Evolutionary conservation across 805 yeast species (phyloP), one percentile per base, ranked within the genome.

Genomic region (Kodamaea nitidulidarum): DNA sequence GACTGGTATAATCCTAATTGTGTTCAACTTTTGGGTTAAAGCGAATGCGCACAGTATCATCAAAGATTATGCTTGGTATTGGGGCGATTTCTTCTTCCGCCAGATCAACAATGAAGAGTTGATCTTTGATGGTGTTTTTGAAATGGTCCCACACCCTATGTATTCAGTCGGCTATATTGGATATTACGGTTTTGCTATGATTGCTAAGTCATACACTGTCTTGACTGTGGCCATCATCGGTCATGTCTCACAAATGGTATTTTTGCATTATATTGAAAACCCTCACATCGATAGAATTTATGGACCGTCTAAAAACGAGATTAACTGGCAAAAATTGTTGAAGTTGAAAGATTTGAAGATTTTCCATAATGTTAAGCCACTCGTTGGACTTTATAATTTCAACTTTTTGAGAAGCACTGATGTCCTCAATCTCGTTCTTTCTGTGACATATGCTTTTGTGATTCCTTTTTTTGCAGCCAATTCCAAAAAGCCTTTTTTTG

Each of bases 91-190:
- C 63, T 86, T 86, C 72, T 86, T 86, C 63, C 67, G 88, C 39
- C 84, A 84, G 55, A 63, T 67, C 47, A 68, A 67, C 48, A 77
- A 76, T 46, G 76, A 71, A 55, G 81, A 82, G 42, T 71, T 86
- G 51, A 81, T 85, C 21, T 86, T 86, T 61, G 95, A 87, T 57
- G 95, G 95, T 30, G 93, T 86, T 7, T 86, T 85, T 58, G 91
- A 86, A 59, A 74, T 86, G 72, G 86, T 88, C 11, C 95, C 95
- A 14, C 95, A 86, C 55, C 95, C 95, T 38, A 86, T 86, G 95
- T 86, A 86, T 58, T 84, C 95, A 1, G 82, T 87, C 41, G 95
- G 95, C 6, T 86, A 86, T 54, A 76, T 86, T 39, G 95, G 95
- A 1, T 86, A 84, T 62, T 86, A 86, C 54, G 95, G 95, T 0